Conservation (phyloP, 192 early-diverging fungal species). For the Phlyctochytrium bullatum region DNA sequence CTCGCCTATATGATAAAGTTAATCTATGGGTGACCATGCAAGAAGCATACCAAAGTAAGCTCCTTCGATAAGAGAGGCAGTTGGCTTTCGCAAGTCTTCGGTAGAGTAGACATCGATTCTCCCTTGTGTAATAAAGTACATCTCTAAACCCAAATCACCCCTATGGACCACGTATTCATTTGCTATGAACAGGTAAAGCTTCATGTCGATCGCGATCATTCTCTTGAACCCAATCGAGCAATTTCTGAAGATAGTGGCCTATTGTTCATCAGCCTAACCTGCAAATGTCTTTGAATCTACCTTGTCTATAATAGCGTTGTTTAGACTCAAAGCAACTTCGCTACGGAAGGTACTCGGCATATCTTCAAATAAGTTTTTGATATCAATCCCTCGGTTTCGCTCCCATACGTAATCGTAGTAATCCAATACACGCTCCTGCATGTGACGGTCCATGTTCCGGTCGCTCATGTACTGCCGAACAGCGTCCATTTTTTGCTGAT, state of each 20-base stretch:
- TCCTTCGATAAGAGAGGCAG: constrained; percentile 45
- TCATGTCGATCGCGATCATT: constrained; percentile 49
- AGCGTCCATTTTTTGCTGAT: constrained; percentile 51
- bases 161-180: constrained; percentile 51
- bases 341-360: constrained; percentile 47
- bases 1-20: constrained; percentile 30
- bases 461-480: constrained; percentile 51
- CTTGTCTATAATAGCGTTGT: constrained; percentile 49
- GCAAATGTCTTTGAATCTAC: constrained; percentile 16
- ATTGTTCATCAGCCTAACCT: not conserved
- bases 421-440: constrained; percentile 49
- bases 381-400: constrained; percentile 48
- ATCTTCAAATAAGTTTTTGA: constrained; percentile 42
- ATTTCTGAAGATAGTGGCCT: constrained; percentile 44
- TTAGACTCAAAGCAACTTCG: constrained; percentile 50
- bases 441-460: constrained; percentile 46
- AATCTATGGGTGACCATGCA: not conserved
- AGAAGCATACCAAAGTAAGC: constrained; percentile 41
- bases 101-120: constrained; percentile 44
- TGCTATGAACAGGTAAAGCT: constrained; percentile 45
- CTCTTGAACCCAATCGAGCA: constrained; percentile 45
- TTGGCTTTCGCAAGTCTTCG: constrained; percentile 28
- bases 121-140: constrained; percentile 52
- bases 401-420: constrained; percentile 57
- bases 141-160: constrained; percentile 43